Conservation (phyloP, 768 basidiomycete genomes). For the Leucocoprinus sp. region DNA sequence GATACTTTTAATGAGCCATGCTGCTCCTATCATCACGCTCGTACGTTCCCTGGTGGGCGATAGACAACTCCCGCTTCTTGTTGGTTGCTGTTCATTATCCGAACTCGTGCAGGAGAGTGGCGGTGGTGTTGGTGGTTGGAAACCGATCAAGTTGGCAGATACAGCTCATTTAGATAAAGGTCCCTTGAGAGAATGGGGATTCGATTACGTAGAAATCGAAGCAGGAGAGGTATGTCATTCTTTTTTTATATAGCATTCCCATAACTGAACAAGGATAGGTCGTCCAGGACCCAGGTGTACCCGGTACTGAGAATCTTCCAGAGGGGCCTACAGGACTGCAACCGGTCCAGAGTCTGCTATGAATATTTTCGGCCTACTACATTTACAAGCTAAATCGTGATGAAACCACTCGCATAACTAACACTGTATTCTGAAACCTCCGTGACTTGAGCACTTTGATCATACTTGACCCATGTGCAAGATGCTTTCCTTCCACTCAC, state of each 20-base stretch:
- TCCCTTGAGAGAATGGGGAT: slow-evolving; percentile 67
- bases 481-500: slow-evolving; percentile 25
- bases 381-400: slow-evolving; percentile 48
- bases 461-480: slow-evolving; percentile 85
- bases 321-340: slow-evolving; percentile 55
- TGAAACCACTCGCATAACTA: slow-evolving; percentile 90
- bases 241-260: background rate
- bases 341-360: slow-evolving; percentile 31
- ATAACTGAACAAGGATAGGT: slow-evolving; percentile 33
- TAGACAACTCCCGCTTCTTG: slow-evolving; percentile 42
- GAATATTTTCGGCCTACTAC: slow-evolving; percentile 11
- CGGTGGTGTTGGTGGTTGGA: slow-evolving; percentile 34
- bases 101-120: slow-evolving; percentile 30
- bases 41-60: slow-evolving; percentile 50
- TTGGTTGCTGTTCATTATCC: slow-evolving; percentile 73
- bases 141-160: slow-evolving; percentile 39
- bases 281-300: slow-evolving; percentile 58
- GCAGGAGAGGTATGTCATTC: slow-evolving; percentile 41
- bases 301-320: slow-evolving; percentile 53
- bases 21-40: slow-evolving; percentile 65
- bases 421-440: slow-evolving; percentile 79
- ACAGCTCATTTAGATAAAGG: slow-evolving; percentile 54
- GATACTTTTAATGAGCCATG: slow-evolving; percentile 64
- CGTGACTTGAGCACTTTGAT: slow-evolving; percentile 78
- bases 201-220: slow-evolving; percentile 59